Base-by-base conservation (phyloP, 108 stramenopile genomes). In the Cyclotella kingstonii region DNA sequence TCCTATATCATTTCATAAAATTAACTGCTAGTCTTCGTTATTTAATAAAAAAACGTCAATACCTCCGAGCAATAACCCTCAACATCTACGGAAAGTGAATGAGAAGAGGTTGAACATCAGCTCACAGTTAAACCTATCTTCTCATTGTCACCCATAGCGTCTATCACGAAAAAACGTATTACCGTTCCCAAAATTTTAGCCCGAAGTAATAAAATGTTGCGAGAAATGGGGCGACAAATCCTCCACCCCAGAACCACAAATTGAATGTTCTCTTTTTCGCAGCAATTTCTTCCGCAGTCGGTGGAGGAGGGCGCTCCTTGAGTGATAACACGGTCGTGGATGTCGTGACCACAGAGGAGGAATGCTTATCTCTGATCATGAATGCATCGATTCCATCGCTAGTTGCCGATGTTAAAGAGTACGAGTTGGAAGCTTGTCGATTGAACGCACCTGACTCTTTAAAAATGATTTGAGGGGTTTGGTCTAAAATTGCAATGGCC, bases 181-280 rank as follows among this genome's bases (percentile, higher is more conserved):
- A 90, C 60, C 81, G 83, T 60, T 86, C 82, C 90, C 90, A 91
- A 63, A 91, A 88, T 68, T 84, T 85, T 66, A 85, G 72, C 28
- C 90, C 90, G 60, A 91, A 91, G 67, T 91, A 90, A 63, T 84
- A 84, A 66, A 83, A 71, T 7, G 87, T 91, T 10, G 90, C 90
- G 57, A 89, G 63, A 45, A 91, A 91, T 15, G 90, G 90, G 49
- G 90, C 90, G 4, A 91, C 87, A 56, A 91, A 88, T 28, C 90
- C 90, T 47, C 90, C 90, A 49, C 89, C 89, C 85, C 88, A 89
- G 54, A 82, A 83, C 80, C 80, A 84, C 17, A 91, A 54, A 52
- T 88, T 91, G 57, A 91, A 91, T 36, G 79, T 91, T n/a, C 67
- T 28, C 60, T 91, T 84, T 74, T 91, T 91, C 4, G 82, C 84